phyloP scores from a whole-genome alignment of 208 protist species.

The Vickermania ingenoplastis region DNA sequence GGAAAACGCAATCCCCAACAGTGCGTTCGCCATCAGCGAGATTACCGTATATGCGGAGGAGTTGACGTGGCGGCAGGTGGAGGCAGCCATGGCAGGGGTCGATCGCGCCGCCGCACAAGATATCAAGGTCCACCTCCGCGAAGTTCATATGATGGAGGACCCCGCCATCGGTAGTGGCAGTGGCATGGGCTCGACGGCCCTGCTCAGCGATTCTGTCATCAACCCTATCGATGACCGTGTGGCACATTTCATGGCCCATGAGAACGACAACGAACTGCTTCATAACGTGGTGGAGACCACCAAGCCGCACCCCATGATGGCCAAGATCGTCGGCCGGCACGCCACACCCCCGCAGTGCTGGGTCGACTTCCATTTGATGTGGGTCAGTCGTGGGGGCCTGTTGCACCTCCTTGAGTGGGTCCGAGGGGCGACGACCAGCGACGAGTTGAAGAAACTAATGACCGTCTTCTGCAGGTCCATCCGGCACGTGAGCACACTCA shows the following conservation, averaged over 20 bases:
- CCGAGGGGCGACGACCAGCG: slow-evolving; percentile 20
- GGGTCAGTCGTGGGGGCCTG: slow-evolving; percentile 46
- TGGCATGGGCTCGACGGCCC: background rate
- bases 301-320: slow-evolving; percentile 25
- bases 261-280: slow-evolving; percentile 41
- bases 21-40: slow-evolving; percentile 59
- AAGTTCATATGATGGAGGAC: slow-evolving; percentile 34
- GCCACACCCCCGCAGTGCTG: slow-evolving; percentile 48
- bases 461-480: slow-evolving; percentile 34
- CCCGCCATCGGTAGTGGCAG: slow-evolving; percentile 44
- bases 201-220: slow-evolving; percentile 15
- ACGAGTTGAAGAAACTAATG: slow-evolving; percentile 39
- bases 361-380: slow-evolving; percentile 67
- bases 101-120: slow-evolving; percentile 5
- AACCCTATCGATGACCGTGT: slow-evolving; percentile 32
- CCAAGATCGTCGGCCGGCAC: slow-evolving; percentile 62
- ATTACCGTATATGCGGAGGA: slow-evolving; percentile 63
- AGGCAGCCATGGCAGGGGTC: slow-evolving; percentile 37
- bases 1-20: slow-evolving; percentile 16
- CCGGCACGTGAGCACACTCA: slow-evolving; percentile 22
- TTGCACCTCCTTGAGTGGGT: slow-evolving; percentile 66
- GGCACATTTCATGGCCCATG: slow-evolving; percentile 55
- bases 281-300: slow-evolving; percentile 28
- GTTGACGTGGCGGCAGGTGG: slow-evolving; percentile 52
- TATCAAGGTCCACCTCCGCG: slow-evolving; percentile 7